phyloP scores from a whole-genome alignment of 73 alveolate genomes.

The Paramecium sonneborni region DNA sequence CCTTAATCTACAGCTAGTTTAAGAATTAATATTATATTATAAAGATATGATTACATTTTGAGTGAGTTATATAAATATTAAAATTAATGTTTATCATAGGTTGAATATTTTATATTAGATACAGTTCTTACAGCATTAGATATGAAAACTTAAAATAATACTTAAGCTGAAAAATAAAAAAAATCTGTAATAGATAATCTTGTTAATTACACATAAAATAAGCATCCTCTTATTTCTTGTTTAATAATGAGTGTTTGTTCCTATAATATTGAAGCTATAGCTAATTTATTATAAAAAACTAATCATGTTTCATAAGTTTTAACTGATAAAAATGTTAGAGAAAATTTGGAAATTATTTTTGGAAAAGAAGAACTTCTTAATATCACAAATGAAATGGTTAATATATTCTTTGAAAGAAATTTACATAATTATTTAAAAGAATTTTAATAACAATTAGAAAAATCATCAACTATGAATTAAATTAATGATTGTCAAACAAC shows the following conservation, averaged over 20 bases:
- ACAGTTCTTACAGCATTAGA: not conserved
- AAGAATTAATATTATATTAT: not conserved
- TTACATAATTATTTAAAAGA: not conserved
- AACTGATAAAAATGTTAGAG: not conserved
- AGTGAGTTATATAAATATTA: not conserved
- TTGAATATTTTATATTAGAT: not conserved
- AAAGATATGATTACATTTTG: constrained; percentile 21
- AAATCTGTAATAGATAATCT: not conserved
- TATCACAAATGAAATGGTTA: constrained; percentile 8
- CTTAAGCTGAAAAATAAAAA: not conserved
- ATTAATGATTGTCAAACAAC: not conserved
- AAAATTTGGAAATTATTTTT: not conserved
- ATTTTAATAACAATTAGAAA: not conserved
- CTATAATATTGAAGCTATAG: not conserved
- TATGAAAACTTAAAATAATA: not conserved
- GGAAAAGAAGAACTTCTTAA: not conserved
- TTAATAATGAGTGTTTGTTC: not conserved
- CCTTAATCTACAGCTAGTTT: not conserved
- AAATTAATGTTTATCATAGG: not conserved
- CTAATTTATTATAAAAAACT: not conserved
- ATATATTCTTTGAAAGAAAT: not conserved
- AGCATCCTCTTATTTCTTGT: not conserved
- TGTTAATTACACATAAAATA: not conserved
- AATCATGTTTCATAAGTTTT: not conserved
- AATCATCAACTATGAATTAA: not conserved